Conservation (phyloP, 2,329 filamentous ascomycete species). For the Botrytis medusae region DNA sequence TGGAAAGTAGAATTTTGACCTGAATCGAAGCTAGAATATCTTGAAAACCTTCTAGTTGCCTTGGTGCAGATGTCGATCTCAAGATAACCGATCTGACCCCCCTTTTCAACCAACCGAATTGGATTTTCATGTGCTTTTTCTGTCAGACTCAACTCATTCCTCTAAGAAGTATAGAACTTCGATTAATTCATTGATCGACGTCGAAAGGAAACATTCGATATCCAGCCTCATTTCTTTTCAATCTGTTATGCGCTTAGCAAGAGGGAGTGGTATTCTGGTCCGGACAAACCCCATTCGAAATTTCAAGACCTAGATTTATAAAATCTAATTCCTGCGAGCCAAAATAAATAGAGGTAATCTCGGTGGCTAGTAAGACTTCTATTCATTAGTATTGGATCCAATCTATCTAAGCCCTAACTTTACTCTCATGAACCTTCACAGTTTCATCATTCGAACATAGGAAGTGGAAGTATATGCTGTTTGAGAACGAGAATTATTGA, state of each 20-base stretch:
- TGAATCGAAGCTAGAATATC: neutral
- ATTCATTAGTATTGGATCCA: neutral
- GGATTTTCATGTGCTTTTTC: neutral
- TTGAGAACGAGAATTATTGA: neutral
- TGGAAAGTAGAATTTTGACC: rapidly evolving
- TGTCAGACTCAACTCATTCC: neutral
- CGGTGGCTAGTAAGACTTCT: neutral
- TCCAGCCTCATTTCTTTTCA: neutral
- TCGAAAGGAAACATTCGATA: neutral
- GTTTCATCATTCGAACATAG: neutral
- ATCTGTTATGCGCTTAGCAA: neutral
- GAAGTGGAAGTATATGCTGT: neutral
- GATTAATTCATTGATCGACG: rapidly evolving
- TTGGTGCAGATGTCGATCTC: neutral
- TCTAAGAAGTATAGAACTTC: neutral
- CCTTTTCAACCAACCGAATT: neutral
- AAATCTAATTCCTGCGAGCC: too few relatives aligned
- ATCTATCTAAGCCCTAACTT: neutral
- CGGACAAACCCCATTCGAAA: neutral
- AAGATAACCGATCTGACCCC: neutral
- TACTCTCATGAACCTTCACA: rapidly evolving
- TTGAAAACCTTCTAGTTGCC: neutral
- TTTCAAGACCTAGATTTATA: too few relatives aligned
- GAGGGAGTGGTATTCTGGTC: neutral
- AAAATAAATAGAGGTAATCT: too few relatives aligned